These are phyloP conservation scores for Candolleomyces eurysporus DNA, from an alignment of 768 basidiomycete genomes.

Conservation along the genomic window DNA sequence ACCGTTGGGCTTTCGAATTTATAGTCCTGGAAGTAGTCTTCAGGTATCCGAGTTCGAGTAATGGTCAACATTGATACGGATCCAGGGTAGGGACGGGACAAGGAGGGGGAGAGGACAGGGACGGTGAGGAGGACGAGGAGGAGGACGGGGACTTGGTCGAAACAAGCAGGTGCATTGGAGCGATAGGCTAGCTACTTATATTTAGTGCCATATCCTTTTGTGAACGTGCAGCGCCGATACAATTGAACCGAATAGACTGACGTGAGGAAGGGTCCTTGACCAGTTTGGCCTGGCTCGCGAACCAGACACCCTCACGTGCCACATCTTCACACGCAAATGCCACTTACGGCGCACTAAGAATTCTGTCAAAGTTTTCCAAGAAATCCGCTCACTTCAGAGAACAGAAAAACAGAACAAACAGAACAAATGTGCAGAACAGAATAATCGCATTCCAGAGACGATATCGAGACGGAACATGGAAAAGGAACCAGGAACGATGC, in stretches of 20 bases:
- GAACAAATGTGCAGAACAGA: not conserved
- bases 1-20: not conserved
- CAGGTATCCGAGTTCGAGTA: not conserved
- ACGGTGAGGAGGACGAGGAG: not conserved
- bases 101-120: not conserved
- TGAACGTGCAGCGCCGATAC: not conserved
- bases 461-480: not conserved
- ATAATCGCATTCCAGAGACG: not conserved
- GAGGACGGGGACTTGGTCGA: not conserved
- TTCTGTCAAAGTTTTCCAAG: not conserved
- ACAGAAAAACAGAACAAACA: not conserved
- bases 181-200: slow-evolving; percentile 1
- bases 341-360: not conserved
- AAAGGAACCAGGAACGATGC: not conserved
- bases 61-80: slow-evolving; percentile 5
- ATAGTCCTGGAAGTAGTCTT: not conserved
- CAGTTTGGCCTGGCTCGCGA: slow-evolving; percentile 7
- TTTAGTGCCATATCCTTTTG: not conserved
- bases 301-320: not conserved
- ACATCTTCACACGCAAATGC: not conserved
- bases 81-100: not conserved
- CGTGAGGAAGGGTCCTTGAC: slow-evolving; percentile 2
- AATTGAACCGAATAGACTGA: not conserved
- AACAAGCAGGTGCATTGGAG: not conserved
- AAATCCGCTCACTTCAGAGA: not conserved